Base-by-base conservation (phyloP, 2,329 filamentous ascomycete species). In the Herpotrichia juniperi region DNA sequence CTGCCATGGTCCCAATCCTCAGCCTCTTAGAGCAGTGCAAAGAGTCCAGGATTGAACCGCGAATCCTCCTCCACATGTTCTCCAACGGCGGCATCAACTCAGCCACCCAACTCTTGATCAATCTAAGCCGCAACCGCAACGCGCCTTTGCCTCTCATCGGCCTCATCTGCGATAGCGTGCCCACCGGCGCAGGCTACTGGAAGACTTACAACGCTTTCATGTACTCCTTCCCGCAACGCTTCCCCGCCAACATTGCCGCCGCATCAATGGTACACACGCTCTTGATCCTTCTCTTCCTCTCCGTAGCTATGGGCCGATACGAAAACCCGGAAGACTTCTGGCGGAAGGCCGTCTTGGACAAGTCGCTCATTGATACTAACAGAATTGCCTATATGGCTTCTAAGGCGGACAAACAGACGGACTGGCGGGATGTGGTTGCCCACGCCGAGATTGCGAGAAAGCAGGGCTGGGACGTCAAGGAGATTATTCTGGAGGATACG, bases 401-500 rank as follows among this genome's bases (percentile, higher is more conserved):
- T 8, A 45, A 30, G 22, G 42, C 42, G 4, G 42, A 45, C 22
- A 16, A 45, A 31, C n/a, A 45, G 22, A 40, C 19, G 22, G 7
- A 35, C 14, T 44, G 28, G 37, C 26, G 25, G 16, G 44, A 53
- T 42, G 21, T 48, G 5, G 22, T 17, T 14, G 22, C 14, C 1
- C 35, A 40, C 30, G 16, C 34, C 10, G 42, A 30, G 12, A 24
- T 19, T n/a, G 42, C 42, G 4, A 45, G 25, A 24, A 2, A 6
- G 22, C 69, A 71, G 42, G 83, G 83, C 0, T 85, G 79, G 46
- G 60, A 59, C 3, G 76, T 78, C 1, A 69, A 78, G 2, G 63
- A 74, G 8, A 78, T 80, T 53, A 58, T 80, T 28, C 87, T 86
- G 52, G 75, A 81, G 22, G 80, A 79, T 2, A 82, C 78, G 21